Base-by-base conservation (phyloP, 805 yeast species). In the fission yeast (Schizosaccharomyces pombe) region DNA sequence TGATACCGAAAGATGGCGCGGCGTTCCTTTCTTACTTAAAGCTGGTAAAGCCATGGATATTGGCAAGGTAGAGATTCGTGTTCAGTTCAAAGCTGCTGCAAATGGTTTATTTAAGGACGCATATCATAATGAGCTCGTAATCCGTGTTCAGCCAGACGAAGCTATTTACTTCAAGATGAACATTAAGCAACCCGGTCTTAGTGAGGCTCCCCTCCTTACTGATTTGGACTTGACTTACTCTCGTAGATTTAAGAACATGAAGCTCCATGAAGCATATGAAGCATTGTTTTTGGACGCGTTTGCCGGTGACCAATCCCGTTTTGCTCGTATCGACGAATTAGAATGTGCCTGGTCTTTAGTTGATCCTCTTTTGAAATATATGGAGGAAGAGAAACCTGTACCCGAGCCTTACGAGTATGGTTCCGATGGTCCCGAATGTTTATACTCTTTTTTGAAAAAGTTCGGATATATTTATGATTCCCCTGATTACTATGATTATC, bases 191-290 rank as follows among this genome's bases (percentile, higher is more conserved):
- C 97, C 98, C 2, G 98, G 98, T 59, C 74, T 87, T 57, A 75
- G 89, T 53, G 82, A 82, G 61, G 76, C 77, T 62, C 81, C 91
- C 22, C 78, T 87, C 32, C 75, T 84, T 57, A 85, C 95, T 30
- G 97, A 91, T 65, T 77, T 91, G 63, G 96, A 91, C 66, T 74
- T 91, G 64, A 82, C 94, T 33, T 91, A 91, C 67, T 70, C 79
- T 55, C 72, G 73, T 54, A 79, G 96, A 65, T 91, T 82, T 72
- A 72, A 82, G 59, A 82, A 85, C 64, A 82, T 85, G 70, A 82
- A 91, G 81, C 86, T 91, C 63, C 98, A 98, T 49, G 95, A 89
- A 72, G 97, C 97, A 43, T 91, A 91, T 68, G 98, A 91, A 72
- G 82, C 95, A 1, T 77, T 91, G 62, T 85, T 91, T 62, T 78